These are phyloP conservation scores for Naganishia albida DNA, from an alignment of 1,284 basidiomycete species.

Conservation along the genomic window DNA sequence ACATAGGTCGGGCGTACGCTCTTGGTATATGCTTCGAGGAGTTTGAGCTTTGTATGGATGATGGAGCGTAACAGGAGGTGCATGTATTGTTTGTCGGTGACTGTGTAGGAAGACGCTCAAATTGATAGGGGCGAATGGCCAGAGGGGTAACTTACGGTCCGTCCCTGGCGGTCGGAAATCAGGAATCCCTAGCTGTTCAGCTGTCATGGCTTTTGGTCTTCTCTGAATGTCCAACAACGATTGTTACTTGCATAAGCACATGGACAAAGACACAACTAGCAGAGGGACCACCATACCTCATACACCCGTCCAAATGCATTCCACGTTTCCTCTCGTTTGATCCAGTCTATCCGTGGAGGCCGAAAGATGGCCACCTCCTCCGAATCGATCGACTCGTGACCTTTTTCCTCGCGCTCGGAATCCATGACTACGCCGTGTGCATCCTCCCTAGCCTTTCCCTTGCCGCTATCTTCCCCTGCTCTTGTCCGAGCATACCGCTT, in stretches of 20 bases:
- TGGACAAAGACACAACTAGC: not conserved
- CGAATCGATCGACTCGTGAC: not conserved
- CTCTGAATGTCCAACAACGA: no score
- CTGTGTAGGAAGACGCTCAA: conserved; percentile 1
- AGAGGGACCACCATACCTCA: conserved; percentile 11
- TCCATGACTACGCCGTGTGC: not conserved
- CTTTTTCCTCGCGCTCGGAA: not conserved
- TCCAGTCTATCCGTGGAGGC: conserved; percentile 33
- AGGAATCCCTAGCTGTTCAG: conserved; percentile 27
- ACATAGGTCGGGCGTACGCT: conserved; percentile 29
- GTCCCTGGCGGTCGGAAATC: conserved; percentile 19
- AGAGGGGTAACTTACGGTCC: conserved; percentile 2
- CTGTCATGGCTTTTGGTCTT: conserved; percentile 13
- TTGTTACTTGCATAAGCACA: not conserved
- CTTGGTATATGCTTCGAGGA: conserved; percentile 29
- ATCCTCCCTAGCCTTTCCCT: not conserved
- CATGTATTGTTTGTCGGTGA: conserved; percentile 30
- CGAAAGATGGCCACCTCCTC: conserved; percentile 23
- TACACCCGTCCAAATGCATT: conserved; percentile 30
- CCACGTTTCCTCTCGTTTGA: conserved; percentile 30
- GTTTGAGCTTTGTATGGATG: conserved; percentile 37
- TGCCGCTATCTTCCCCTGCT: not conserved
- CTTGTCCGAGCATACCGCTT: conserved; percentile 2
- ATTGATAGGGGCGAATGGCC: no score
- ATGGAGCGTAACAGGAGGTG: conserved; percentile 33